Evolutionary conservation across 2,329 filamentous ascomycete species (phyloP), one percentile per base, ranked within the genome.

Genomic region (Xylariaceae sp.): DNA sequence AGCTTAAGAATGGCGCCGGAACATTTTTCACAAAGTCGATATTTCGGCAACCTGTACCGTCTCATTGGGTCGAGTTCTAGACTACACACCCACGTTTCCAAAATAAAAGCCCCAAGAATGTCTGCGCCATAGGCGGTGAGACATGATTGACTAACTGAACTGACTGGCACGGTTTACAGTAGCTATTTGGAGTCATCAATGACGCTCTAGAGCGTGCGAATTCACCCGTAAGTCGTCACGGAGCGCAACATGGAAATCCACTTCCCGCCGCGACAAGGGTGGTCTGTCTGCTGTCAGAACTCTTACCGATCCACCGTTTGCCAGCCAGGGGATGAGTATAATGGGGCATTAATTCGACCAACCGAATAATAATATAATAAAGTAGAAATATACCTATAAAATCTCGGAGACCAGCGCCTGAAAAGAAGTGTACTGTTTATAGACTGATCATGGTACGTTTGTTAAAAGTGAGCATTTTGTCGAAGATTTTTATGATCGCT

Each of bases 61-160:
- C 15, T 11, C 15, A 49, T 15, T 18, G 23, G 37, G 41, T 55
- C 37, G 47, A 58, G 60, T 60, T 13, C 59, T 55, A 62, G 59
- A 62, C 45, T 56, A 47, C 35, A 34, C 23, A 39, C 23, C 37
- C 37, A 18, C 8, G 9, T 18, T 52, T 49, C 52, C 51, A 56
- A 57, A 59, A 59, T 57, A 61, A 41, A 41, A 55, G 37, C 41
- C 55, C 39, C 44, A 13, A 45, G 13, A 23, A 37, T 44, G 54
- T 62, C 57, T 58, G 61, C 55, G 53, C 45, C 45, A 47, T 15
- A 23, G 53, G 57, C 51, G 57, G 59, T 64, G 61, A 64, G 51
- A 59, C 37, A 54, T 56, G 52, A 53, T 60, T 51, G 57, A 58
- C 48, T 60, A 54, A 57, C 57, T 52, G 23, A 4, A 30, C 23